Evolutionary conservation across 306 rosid genomes (phyloP), one percentile per base, ranked within the genome.

Genomic region (Cyamopsis tetragonoloba): DNA sequence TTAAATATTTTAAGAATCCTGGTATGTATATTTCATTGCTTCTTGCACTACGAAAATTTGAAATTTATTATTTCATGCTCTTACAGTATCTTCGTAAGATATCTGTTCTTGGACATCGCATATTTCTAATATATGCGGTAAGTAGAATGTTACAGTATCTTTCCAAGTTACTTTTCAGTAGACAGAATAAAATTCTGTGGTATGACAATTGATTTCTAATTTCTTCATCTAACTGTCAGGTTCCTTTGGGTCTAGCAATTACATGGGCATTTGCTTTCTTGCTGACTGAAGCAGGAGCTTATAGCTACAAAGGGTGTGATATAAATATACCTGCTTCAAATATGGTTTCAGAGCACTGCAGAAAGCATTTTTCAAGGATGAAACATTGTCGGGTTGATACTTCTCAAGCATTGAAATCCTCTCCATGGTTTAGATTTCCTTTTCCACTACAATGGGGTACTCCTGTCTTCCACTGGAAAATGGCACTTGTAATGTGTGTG

Each of bases 401-500:
- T 59, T 82, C 95, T 63, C 84, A 83, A 15, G 97, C 95, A 34
- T 49, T 95, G 57, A 80, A 63, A 66, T 84, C 87, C 70, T 85
- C 99, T 58, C 92, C 96, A 15, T 95, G 99, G 99, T 90, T 95
- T 84, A 86, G 99, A 75, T 95, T 95, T 82, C 99, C 99, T 27
- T 95, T 90, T 76, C 99, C 99, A 2, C 74, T 95, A 58, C 99
- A 95, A 77, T 95, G 99, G 97, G 99, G 99, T 58, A 83, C 96
- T 53, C 99, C 99, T 27, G 95, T 95, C 77, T 95, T 95, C 83
- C 83, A 83, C 77, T 95, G 99, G 99, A 90, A 90, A 83, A 82
- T 86, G 96, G 91, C 96, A 68, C 73, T 95, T 73, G 84, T 95
- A 48, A 95, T 90, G 99, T 95, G 96, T 79, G 95, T 83, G 74